phyloP scores from a whole-genome alignment of 371 early-diverging fungal genomes.

The Basidiobolus meristosporus region DNA sequence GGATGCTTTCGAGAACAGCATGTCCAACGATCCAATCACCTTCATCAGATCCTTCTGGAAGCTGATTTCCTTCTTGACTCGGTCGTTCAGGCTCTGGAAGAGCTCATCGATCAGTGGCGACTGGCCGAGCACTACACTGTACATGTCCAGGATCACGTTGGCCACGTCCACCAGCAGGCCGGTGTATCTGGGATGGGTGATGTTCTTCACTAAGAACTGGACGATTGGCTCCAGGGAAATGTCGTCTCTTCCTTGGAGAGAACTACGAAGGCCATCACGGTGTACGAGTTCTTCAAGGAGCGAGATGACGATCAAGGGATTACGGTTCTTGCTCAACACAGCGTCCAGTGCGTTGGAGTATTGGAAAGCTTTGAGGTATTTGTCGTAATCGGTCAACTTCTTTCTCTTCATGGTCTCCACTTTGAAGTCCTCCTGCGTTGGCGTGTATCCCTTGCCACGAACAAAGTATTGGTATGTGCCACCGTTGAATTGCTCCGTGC shows the following conservation, averaged over 20 bases:
- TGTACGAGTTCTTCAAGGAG: slow-evolving; percentile 77
- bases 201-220: slow-evolving; percentile 51
- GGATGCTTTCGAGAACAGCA: slow-evolving; percentile 38
- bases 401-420: slow-evolving; percentile 38
- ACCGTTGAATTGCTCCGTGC: background rate
- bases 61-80: slow-evolving; percentile 50
- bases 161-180: slow-evolving; percentile 57
- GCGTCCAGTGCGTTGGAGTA: slow-evolving; percentile 81
- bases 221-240: slow-evolving; percentile 60
- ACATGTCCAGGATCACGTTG: slow-evolving; percentile 55
- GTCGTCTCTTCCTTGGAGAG: slow-evolving; percentile 79
- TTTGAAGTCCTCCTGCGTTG: slow-evolving; percentile 38
- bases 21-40: slow-evolving; percentile 64
- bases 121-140: slow-evolving; percentile 51
- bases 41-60: slow-evolving; percentile 51
- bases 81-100: slow-evolving; percentile 27
- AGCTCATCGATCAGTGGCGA: slow-evolving; percentile 55
- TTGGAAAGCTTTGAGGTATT: slow-evolving; percentile 56
- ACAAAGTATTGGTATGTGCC: background rate
- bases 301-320: slow-evolving; percentile 30
- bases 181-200: slow-evolving; percentile 60
- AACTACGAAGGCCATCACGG: slow-evolving; percentile 55
- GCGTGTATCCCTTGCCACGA: slow-evolving; percentile 1
- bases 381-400: slow-evolving; percentile 57
- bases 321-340: slow-evolving; percentile 10